Evolutionary conservation across 305 asterid genomes (phyloP).

Genomic region (Ilex paraguariensis): DNA sequence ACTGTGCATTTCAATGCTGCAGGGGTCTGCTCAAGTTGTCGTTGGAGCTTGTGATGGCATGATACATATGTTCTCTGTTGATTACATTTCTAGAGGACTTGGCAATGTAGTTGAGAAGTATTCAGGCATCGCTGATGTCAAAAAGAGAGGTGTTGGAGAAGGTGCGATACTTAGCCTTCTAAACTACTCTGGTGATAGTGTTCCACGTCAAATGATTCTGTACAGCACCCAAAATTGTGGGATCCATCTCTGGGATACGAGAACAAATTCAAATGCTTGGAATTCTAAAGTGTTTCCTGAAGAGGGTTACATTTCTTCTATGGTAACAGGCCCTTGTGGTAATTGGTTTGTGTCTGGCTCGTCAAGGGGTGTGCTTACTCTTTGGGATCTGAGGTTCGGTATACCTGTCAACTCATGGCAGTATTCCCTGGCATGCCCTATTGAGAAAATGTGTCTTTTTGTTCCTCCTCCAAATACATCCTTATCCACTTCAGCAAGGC

Average conservation of each 20-base stretch:
- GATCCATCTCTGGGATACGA: constrained; percentile 87
- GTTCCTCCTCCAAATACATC: constrained; percentile 86
- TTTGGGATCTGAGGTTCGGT: constrained; percentile 98
- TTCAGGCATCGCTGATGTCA: constrained; percentile 88
- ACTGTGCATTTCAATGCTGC: constrained; percentile 79
- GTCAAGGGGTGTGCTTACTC: constrained; percentile 92
- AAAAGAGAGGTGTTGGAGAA: constrained; percentile 60
- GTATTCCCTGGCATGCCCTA: constrained; percentile 74
- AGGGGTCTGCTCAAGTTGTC: constrained; percentile 78
- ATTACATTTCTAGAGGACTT: constrained; percentile 85
- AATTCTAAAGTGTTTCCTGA: constrained; percentile 73
- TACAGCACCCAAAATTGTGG: constrained; percentile 91
- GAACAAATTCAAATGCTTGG: constrained; percentile 75
- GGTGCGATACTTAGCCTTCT: constrained; percentile 84
- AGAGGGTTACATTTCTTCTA: constrained; percentile 83
- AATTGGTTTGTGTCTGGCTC: constrained; percentile 99
- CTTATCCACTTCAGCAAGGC: constrained; percentile 80
- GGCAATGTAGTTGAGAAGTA: constrained; percentile 94
- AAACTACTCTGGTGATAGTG: constrained; percentile 77
- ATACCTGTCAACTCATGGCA: constrained; percentile 97
- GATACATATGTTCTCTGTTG: constrained; percentile 88
- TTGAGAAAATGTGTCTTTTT: constrained; percentile 90
- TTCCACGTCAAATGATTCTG: constrained; percentile 61
- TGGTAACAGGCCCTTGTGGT: constrained; percentile 94
- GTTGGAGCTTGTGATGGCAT: constrained; percentile 94